Evolutionary conservation across 2,329 filamentous ascomycete species (phyloP).

Genomic region (Sclerotinia trifoliorum): DNA sequence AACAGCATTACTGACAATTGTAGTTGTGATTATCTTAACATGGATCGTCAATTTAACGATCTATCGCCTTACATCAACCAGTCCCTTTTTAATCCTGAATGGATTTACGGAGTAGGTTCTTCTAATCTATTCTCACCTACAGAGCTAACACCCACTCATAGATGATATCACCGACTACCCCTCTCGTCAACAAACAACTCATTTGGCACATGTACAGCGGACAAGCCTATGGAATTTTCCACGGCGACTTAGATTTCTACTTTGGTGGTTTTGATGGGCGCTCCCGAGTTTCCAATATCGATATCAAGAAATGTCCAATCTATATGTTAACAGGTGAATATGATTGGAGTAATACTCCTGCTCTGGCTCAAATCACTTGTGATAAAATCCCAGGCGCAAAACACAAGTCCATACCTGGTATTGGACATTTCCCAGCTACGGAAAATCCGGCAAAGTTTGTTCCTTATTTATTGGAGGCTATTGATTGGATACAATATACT

Average conservation of each 20-base stretch:
- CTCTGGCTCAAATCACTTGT: conserved; percentile 23
- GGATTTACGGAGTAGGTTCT: conserved; percentile 1
- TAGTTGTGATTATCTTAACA: conserved; percentile 6
- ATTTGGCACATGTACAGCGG: conserved; percentile 51
- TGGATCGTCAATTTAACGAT: conserved; percentile 10
- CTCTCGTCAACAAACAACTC: conserved; percentile 42
- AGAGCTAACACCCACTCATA: not conserved
- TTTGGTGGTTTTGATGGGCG: conserved; percentile 52
- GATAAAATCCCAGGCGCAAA: not conserved
- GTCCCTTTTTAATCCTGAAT: conserved; percentile 10
- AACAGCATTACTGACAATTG: not conserved
- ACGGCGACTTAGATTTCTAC: conserved; percentile 52
- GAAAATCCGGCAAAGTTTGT: conserved; percentile 7
- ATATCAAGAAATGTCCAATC: conserved; percentile 50
- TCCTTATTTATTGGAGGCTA: not conserved
- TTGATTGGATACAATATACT: not conserved
- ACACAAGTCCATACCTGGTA: not conserved
- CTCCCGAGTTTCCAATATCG: conserved; percentile 45
- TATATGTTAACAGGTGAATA: conserved; percentile 49
- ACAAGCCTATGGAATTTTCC: conserved; percentile 53
- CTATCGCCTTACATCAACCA: conserved; percentile 10
- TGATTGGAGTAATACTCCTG: conserved; percentile 29
- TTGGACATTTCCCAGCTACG: conserved; percentile 15
- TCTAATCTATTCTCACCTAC: not conserved
- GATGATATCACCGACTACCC: conserved; percentile 13